Evolutionary conservation across 1,284 basidiomycete genomes (phyloP).

Genomic region (Trametes sp.): DNA sequence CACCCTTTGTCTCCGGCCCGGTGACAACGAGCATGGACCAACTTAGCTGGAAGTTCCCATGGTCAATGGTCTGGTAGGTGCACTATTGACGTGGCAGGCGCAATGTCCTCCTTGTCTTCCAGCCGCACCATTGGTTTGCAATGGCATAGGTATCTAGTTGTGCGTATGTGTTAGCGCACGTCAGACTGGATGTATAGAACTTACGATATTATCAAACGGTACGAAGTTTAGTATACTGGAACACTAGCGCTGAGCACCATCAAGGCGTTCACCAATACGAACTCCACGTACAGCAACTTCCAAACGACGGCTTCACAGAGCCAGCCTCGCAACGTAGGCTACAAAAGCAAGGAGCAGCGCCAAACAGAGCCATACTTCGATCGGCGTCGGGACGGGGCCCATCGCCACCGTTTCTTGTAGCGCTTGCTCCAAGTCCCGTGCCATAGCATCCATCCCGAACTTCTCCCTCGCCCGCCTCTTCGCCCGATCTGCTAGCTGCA

Average conservation of each 20-base stretch:
- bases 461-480: conserved; percentile 61
- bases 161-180: background rate
- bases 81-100: background rate
- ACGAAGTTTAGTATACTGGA: background rate
- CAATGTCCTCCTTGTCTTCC: background rate
- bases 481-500: conserved; percentile 60
- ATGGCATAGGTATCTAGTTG: background rate
- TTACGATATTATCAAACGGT: background rate
- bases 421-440: conserved; percentile 63
- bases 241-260: background rate
- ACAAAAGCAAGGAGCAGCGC: conserved; percentile 22
- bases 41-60: background rate
- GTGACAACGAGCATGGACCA: background rate
- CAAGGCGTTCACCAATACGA: background rate
- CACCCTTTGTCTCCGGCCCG: background rate
- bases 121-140: background rate
- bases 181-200: background rate
- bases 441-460: conserved; percentile 75
- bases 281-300: background rate
- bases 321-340: conserved; percentile 1
- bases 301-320: background rate
- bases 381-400: conserved; percentile 47
- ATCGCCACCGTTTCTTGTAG: conserved; percentile 58
- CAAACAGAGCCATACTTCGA: conserved; percentile 17
- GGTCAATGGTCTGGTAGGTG: background rate